These are phyloP conservation scores for Epichloe brachyelytri DNA, from an alignment of 2,329 filamentous ascomycete genomes.

Conservation along the genomic window DNA sequence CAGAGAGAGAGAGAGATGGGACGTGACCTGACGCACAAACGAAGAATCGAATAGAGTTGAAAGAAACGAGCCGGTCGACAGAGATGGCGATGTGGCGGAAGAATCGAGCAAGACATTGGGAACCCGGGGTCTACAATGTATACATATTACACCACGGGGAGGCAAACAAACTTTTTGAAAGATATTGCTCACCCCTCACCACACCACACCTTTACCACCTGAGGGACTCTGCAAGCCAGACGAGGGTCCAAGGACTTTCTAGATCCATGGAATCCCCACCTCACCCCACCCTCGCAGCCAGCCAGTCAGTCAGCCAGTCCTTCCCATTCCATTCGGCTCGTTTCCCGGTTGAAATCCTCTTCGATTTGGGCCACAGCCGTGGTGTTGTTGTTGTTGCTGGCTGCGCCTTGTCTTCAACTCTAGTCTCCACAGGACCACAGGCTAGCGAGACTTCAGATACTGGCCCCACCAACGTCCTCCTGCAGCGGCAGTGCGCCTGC, in stretches of 20 bases:
- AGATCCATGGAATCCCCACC: not conserved
- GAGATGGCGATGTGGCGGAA: not conserved
- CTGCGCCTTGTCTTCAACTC: not conserved
- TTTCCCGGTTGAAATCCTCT: not conserved
- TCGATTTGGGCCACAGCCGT: not conserved
- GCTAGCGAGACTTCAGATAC: not conserved
- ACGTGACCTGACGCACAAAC: slow-evolving; percentile 9
- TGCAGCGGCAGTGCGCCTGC: not conserved
- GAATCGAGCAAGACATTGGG: not conserved
- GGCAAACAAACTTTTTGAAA: not conserved
- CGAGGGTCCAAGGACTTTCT: not conserved
- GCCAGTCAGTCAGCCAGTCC: not conserved
- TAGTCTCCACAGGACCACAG: not conserved
- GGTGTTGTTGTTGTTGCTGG: not conserved
- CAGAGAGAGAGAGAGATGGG: slow-evolving; percentile 8
- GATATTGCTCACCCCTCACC: not conserved
- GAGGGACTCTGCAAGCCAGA: no score
- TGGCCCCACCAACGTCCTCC: not conserved
- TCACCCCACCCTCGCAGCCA: not conserved
- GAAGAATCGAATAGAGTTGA: slow-evolving; percentile 14
- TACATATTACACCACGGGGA: not conserved
- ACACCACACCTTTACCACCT: no score
- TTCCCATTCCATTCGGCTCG: not conserved
- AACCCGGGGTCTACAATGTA: no score
- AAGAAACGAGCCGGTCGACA: slow-evolving; percentile 4